Base-by-base conservation (phyloP, 2,329 filamentous ascomycete genomes). In the Fusarium solani-melongenae region DNA sequence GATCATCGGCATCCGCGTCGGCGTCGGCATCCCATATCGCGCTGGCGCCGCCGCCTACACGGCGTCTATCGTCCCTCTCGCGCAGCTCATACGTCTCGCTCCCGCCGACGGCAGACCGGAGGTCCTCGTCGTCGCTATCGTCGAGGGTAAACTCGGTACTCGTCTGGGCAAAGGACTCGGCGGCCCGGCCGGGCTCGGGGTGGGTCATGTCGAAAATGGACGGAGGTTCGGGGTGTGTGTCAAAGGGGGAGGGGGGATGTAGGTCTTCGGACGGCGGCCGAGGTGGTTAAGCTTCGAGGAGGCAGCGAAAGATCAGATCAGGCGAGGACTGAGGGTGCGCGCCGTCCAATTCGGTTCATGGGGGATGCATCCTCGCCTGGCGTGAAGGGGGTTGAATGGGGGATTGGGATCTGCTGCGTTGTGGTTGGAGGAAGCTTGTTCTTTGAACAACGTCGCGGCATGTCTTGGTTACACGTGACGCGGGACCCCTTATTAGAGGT, bases 161-260 rank as follows among this genome's bases (percentile, higher is more conserved):
- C 36, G 82, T 84, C 75, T 83, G 83, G 59, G 83, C 82, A 73
- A 84, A 84, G n/a, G 81, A 81, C 22, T 82, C 79, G 59, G 80
- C 79, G 22, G 61, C 63, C 68, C 53, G 53, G 53, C 75, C 66
- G 79, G 76, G 70, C 61, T 69, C 62, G 60, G 68, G 74, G 51
- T 71, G 72, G 62, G 70, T 73, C 77, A 77, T 78, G 53, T 60
- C 59, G 67, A 75, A 75, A 75, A 62, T 59, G 27, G 62, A 44
- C 49, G 49, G 62, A 46, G 49, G 38, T 64, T 51, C 41, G 38
- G 55, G 22, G 20, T 31, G 60, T 31, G 60, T 20, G 33, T 49
- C 34, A 39, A 36, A 20, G 38, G 61, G 36, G 56, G 29, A 36
- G n/a, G 38, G 61, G 36, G 56, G 29, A 49, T 31, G 2, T 15